A percentile compares a stretch with the other conserved stretches of the same genome.
Evolutionary conservation across 2,329 filamentous ascomycete species (phyloP).

Genomic region (Fusarium foetens): DNA sequence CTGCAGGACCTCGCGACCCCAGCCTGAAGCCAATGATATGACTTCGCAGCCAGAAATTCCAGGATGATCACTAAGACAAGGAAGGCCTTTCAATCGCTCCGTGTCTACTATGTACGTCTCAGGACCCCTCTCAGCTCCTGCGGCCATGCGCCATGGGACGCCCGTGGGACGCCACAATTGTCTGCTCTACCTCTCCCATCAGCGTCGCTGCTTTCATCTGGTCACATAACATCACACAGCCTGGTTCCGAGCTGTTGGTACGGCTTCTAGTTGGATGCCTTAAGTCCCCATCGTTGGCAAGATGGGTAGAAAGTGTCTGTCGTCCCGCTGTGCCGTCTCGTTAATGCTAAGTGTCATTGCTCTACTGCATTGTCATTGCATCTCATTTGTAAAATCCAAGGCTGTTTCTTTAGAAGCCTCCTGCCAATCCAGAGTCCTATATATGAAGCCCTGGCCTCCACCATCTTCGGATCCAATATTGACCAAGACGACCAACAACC

Average conservation of each 20-base stretch:
- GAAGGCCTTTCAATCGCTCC: neutral
- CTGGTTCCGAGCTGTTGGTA: slow-evolving; percentile 29
- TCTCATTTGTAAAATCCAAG: neutral
- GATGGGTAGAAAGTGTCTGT: slow-evolving; percentile 24
- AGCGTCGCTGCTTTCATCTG: slow-evolving; percentile 16
- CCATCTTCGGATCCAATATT: neutral
- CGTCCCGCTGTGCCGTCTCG: neutral
- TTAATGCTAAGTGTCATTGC: neutral
- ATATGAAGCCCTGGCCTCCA: neutral
- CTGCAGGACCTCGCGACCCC: neutral
- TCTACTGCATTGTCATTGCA: neutral
- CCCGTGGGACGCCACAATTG: slow-evolving; percentile 27
- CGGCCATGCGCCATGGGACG: slow-evolving; percentile 17
- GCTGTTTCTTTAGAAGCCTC: neutral
- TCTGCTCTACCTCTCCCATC: slow-evolving; percentile 4
- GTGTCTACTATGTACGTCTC: slow-evolving; percentile 1
- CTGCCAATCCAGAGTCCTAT: neutral
- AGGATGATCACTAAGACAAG: neutral
- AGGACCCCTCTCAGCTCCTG: slow-evolving; percentile 10
- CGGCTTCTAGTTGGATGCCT: slow-evolving; percentile 30
- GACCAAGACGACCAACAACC: neutral
- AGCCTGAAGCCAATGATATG: slow-evolving; percentile 2
- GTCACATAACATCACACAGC: slow-evolving; percentile 17
- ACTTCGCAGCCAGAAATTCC: neutral
- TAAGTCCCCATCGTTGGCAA: neutral